These are phyloP conservation scores for Boletus hoseneyae DNA, from an alignment of 1,284 basidiomycete genomes.

Conservation along the genomic window DNA sequence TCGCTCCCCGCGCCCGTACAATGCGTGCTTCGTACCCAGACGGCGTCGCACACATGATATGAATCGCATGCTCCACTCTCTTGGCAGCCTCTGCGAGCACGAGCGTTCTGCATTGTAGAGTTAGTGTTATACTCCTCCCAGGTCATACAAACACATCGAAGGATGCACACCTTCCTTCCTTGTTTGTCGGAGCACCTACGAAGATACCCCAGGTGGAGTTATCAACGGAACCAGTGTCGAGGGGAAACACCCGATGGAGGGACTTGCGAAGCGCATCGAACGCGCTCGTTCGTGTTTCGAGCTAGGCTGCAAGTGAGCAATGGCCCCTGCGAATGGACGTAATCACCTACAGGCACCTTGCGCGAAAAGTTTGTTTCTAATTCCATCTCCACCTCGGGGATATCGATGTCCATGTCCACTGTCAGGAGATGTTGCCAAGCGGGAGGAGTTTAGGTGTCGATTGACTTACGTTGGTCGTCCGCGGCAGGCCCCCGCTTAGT, in stretches of 20 bases:
- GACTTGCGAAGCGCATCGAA: slow-evolving; percentile 33
- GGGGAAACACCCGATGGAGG: slow-evolving; percentile 35
- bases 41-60: slow-evolving; percentile 31
- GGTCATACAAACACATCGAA: too few relatives aligned
- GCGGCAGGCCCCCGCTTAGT: background rate
- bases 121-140: too few relatives aligned
- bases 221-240: slow-evolving; percentile 5
- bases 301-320: slow-evolving; percentile 17
- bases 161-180: slow-evolving; percentile 19
- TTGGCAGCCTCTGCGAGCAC: slow-evolving; percentile 27
- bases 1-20: slow-evolving; percentile 3
- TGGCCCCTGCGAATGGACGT: background rate
- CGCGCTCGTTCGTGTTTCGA: slow-evolving; percentile 29
- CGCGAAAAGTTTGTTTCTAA: slow-evolving; percentile 57
- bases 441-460: too few relatives aligned
- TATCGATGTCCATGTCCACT: slow-evolving; percentile 24
- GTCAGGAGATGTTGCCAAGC: background rate
- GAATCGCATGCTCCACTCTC: slow-evolving; percentile 24
- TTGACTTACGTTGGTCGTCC: slow-evolving; percentile 12
- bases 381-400: slow-evolving; percentile 44
- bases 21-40: slow-evolving; percentile 22
- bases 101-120: slow-evolving; percentile 7
- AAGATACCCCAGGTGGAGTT: slow-evolving; percentile 14
- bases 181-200: slow-evolving; percentile 12
- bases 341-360: slow-evolving; percentile 53